These are phyloP conservation scores for Pascua sp. DNA, from an alignment of 1,284 basidiomycete genomes.

Conservation along the genomic window DNA sequence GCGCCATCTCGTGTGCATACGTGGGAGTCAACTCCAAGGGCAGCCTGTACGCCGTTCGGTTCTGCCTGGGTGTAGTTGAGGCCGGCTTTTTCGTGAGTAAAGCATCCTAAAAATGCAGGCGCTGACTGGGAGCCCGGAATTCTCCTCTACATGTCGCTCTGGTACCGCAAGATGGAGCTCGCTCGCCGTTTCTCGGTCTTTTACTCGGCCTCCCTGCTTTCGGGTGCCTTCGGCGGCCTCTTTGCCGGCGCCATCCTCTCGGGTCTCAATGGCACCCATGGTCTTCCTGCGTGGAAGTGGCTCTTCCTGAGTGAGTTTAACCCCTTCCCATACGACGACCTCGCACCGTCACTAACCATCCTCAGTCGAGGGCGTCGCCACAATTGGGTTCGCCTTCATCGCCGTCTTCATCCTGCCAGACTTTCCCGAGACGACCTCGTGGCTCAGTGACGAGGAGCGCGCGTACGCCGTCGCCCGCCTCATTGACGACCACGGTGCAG, in stretches of 20 bases:
- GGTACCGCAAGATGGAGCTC: constrained; percentile 23
- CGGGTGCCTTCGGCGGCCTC: constrained; percentile 44
- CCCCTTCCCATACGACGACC: no score
- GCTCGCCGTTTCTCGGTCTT: constrained; percentile 34
- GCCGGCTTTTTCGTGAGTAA: constrained; percentile 26
- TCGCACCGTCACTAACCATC: no score
- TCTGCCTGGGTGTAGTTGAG: constrained; percentile 42
- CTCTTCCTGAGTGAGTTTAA: constrained; percentile 47
- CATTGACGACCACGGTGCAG: constrained; percentile 11
- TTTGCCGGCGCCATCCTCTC: constrained; percentile 40
- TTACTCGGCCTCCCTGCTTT: constrained; percentile 39
- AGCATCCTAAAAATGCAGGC: no score
- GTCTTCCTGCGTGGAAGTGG: constrained; percentile 43
- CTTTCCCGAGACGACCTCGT: constrained; percentile 33
- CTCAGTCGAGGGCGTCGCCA: constrained; percentile 32
- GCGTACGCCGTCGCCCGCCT: constrained; percentile 7
- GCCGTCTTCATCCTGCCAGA: constrained; percentile 46
- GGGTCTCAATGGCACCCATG: constrained; percentile 29
- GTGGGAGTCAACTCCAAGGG: constrained; percentile 40
- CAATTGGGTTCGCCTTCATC: constrained; percentile 37
- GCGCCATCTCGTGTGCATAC: constrained; percentile 41
- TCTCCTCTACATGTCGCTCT: constrained; percentile 14
- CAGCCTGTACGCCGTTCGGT: constrained; percentile 45
- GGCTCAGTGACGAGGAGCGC: constrained; percentile 30
- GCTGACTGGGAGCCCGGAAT: no score